These are phyloP conservation scores for Jimgerdemannia lactiflua DNA, from an alignment of 192 early-diverging fungal genomes.

Conservation along the genomic window DNA sequence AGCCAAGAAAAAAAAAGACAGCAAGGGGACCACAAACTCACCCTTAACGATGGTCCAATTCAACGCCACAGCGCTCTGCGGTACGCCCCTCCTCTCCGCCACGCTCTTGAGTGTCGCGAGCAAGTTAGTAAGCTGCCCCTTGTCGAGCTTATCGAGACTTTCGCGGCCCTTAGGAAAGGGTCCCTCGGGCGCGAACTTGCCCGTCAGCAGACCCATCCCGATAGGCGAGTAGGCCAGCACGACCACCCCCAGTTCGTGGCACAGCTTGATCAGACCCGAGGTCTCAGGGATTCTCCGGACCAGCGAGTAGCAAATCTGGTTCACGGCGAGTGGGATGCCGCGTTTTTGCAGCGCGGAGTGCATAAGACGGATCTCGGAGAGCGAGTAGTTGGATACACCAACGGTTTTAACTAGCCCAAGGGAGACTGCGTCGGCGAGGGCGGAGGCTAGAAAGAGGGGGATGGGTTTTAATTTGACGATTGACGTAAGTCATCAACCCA, in stretches of 20 bases:
- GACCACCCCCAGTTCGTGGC: constrained; percentile 70
- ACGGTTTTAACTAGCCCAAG: constrained; percentile 45
- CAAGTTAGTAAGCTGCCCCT: constrained; percentile 2
- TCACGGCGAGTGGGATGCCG: constrained; percentile 41
- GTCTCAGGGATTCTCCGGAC: constrained; percentile 64
- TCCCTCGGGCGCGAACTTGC: constrained; percentile 2
- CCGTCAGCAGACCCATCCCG: constrained; percentile 34
- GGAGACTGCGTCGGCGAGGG: constrained; percentile 41
- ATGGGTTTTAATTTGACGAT: not conserved
- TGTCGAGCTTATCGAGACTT: not conserved
- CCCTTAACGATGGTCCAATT: constrained; percentile 47
- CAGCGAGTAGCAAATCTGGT: constrained; percentile 47
- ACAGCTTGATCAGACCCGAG: constrained; percentile 63
- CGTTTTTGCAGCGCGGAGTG: constrained; percentile 40
- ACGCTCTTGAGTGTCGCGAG: constrained; percentile 3
- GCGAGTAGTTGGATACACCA: constrained; percentile 49
- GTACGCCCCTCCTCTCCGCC: constrained; percentile 6
- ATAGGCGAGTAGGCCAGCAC: constrained; percentile 73
- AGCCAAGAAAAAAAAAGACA: not conserved
- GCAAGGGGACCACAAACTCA: not conserved
- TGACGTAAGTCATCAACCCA: not conserved
- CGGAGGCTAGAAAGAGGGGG: constrained; percentile 24
- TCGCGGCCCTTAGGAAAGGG: constrained; percentile 11
- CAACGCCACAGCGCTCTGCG: constrained; percentile 32
- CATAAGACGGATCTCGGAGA: constrained; percentile 33